Conservation (phyloP, 1,284 basidiomycete species). For the Tremellales sp. region DNA sequence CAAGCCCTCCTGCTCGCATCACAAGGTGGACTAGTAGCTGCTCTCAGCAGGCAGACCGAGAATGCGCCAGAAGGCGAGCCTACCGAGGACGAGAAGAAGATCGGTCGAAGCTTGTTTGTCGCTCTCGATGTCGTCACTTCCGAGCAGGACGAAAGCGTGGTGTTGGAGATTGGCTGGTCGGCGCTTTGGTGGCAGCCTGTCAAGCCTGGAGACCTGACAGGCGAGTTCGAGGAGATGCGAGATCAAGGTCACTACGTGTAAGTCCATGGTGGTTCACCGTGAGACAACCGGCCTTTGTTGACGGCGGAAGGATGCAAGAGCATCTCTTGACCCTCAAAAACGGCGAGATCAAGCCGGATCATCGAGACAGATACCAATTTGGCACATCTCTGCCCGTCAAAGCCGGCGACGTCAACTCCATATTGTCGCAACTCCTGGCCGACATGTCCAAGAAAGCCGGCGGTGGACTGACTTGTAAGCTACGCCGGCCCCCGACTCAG, state of each 20-base stretch:
- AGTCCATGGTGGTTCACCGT: slow-evolving; percentile 15
- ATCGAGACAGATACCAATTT: slow-evolving; percentile 23
- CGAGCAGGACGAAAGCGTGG: slow-evolving; percentile 28
- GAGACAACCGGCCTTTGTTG: neutral
- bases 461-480: slow-evolving; percentile 34
- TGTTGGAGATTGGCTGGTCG: slow-evolving; percentile 38
- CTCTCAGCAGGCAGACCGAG: neutral
- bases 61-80: neutral
- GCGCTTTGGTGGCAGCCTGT: slow-evolving; percentile 31
- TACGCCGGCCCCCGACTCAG: neutral
- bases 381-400: slow-evolving; percentile 27
- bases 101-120: slow-evolving; percentile 40
- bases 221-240: slow-evolving; percentile 20
- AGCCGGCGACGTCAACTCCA: slow-evolving; percentile 10
- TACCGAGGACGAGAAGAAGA: slow-evolving; percentile 1
- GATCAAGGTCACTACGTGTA: slow-evolving; percentile 42
- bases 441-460: slow-evolving; percentile 31
- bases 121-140: slow-evolving; percentile 31
- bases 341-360: slow-evolving; percentile 15
- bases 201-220: slow-evolving; percentile 1
- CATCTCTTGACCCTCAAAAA: slow-evolving; percentile 27
- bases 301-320: slow-evolving; percentile 37
- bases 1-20: slow-evolving; percentile 33
- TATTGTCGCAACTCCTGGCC: slow-evolving; percentile 22
- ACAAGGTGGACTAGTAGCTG: slow-evolving; percentile 19